Base-by-base conservation (phyloP, 140 eudicot species). In the Ambrosia hybrid region DNA sequence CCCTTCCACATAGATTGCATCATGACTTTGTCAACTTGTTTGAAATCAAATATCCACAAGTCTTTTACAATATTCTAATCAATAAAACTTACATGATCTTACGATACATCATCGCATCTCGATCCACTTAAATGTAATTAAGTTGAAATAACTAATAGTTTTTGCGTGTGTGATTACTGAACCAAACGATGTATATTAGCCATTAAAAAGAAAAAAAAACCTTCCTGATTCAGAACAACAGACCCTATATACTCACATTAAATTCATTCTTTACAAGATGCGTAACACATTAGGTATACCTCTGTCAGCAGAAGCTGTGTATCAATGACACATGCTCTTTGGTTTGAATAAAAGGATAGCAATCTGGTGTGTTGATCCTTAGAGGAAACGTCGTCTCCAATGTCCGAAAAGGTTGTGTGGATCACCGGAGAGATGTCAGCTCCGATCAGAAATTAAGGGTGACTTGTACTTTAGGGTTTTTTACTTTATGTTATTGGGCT, bases 291-390 rank as follows among this genome's bases (percentile, higher is more conserved):
- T 41, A 6, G 46, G 7, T 41, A 6, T 62, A 62, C 89, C 85
- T 81, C 79, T 76, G 63, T 83, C 92, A 63, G 86, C 67, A 56
- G 82, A 46, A 67, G 76, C 76, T 39, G 59, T 78, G 51, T 84
- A 83, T 81, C 89, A n/a, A n/a, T 21, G 26, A 21, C 26, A 21
- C 26, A 21, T 21, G 26, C 26, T 21, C 26, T 21, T 21, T 21
- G 26, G 26, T 21, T 21, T 21, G 26, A 21, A 21, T 21, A 21
- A 21, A 21, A 21, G n/a, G n/a, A n/a, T n/a, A n/a, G n/a, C n/a
- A 53, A 53, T 53, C 30, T 15, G 59, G 14, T 15, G 30, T 14
- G 59, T 53, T 53, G 59, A 14, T 53, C 59, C 59, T 10, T 10
- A 4, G 26, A 14, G 5, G 59, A 9, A 4, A 14, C 59, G 30